Base-by-base conservation (phyloP, 805 yeast genomes). In the Yarrowia sp. region DNA sequence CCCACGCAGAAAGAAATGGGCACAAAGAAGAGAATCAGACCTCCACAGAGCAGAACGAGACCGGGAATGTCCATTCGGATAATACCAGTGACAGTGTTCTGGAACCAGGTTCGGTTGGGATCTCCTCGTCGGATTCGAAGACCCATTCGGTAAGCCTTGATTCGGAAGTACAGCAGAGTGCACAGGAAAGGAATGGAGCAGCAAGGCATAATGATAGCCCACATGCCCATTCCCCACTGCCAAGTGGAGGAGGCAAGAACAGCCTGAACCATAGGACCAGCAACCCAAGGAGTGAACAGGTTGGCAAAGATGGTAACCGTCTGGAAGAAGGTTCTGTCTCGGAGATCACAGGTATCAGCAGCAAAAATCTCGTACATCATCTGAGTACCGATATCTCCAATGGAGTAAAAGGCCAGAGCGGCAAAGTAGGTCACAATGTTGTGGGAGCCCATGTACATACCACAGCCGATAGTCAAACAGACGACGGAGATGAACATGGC, bases 161-260 rank as follows among this genome's bases (percentile, higher is more conserved):
- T 58, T 50, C 71, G 72, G 63, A 68, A 66, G 36, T 36, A 31
- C 47, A 42, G 66, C 11, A 71, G 65, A 3, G 66, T 68, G 15
- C 62, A 18, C 45, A 71, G 58, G 28, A 71, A 66, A 32, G 73
- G 73, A 11, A 70, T 35, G 2, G 69, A 63, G 76, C 78, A 31
- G 22, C 75, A 76, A 4, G 84, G 84, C 66, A 77, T 73, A 33
- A 82, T 76, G 43, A 81, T 75, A 22, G 81, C 78, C 74, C 82
- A 82, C 72, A 81, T 76, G 62, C 83, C 84, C 68, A 78, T 81
- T 22, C 84, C 86, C 81, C 83, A 79, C 72, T 84, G 76, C 86
- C 86, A 83, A 48, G 78, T 76, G 31, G 66, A 68, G 39, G 66
- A 66, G 14, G 74, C 69, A 18, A 81, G 71, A 5, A 69, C 68